These are phyloP conservation scores for Ustilago xerochloae DNA, from an alignment of 1,284 basidiomycete species.

Conservation along the genomic window DNA sequence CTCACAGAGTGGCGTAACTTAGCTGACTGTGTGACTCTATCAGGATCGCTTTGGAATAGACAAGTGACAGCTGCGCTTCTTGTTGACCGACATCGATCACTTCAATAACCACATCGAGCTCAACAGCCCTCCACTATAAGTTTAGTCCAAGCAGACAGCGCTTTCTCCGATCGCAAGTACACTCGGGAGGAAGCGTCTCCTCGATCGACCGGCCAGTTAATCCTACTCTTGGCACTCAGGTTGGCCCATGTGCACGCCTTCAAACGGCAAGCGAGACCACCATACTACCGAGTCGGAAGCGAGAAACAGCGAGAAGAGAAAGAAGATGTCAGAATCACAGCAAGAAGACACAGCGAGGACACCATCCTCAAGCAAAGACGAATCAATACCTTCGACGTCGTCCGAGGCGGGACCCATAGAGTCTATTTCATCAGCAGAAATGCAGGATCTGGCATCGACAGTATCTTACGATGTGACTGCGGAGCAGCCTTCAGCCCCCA, in stretches of 20 bases:
- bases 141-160: no score
- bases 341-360: background rate
- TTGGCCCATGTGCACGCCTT: no score
- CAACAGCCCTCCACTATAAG: no score
- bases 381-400: background rate
- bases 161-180: no score
- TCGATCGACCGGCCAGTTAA: no score
- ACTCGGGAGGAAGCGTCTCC: no score
- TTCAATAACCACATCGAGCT: no score
- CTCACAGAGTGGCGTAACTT: background rate
- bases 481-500: background rate
- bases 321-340: conserved; percentile 4
- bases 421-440: conserved; percentile 7
- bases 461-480: background rate
- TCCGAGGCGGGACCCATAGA: conserved; percentile 26
- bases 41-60: background rate
- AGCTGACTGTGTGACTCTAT: no score
- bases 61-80: background rate
- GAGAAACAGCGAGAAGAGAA: no score
- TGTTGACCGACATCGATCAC: background rate
- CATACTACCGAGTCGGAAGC: no score
- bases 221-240: no score
- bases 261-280: no score
- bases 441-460: background rate
- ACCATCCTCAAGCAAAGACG: background rate